These are phyloP conservation scores for Colletotrichum eleusines DNA, from an alignment of 2,329 filamentous ascomycete species.

Conservation along the genomic window DNA sequence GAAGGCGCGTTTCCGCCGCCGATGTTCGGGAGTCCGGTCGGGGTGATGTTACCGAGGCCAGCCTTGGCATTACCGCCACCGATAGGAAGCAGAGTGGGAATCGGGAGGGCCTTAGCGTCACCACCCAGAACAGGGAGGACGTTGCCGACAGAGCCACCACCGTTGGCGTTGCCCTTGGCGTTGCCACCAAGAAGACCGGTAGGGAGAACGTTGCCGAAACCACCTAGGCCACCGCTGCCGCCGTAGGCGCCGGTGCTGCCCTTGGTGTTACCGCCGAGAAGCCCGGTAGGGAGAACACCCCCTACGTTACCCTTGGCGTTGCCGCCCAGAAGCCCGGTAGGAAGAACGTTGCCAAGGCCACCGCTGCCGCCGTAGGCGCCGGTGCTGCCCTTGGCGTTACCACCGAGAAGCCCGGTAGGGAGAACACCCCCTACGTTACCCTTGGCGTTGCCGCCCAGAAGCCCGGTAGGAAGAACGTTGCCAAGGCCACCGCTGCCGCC, in stretches of 20 bases:
- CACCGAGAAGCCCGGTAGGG: too few species aligned
- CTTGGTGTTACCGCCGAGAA: neutral
- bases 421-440: too few species aligned
- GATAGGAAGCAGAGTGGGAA: neutral
- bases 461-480: neutral
- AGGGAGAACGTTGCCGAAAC: neutral
- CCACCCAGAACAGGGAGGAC: neutral
- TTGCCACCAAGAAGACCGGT: neutral
- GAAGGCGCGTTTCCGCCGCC: conserved; percentile 16
- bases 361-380: too few species aligned
- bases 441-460: neutral
- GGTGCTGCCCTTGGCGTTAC: too few species aligned
- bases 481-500: neutral
- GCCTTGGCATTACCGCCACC: too few species aligned
- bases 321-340: too few species aligned
- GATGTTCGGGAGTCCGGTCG: neutral
- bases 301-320: neutral
- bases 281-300: neutral
- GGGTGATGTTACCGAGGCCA: too few species aligned
- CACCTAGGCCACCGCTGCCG: neutral
- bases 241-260: neutral
- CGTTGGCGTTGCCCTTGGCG: neutral
- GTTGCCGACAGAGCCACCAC: neutral
- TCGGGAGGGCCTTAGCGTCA: neutral
- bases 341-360: too few species aligned